Evolutionary conservation across 805 yeast genomes (phyloP).

Genomic region (Candida manassasensis): DNA sequence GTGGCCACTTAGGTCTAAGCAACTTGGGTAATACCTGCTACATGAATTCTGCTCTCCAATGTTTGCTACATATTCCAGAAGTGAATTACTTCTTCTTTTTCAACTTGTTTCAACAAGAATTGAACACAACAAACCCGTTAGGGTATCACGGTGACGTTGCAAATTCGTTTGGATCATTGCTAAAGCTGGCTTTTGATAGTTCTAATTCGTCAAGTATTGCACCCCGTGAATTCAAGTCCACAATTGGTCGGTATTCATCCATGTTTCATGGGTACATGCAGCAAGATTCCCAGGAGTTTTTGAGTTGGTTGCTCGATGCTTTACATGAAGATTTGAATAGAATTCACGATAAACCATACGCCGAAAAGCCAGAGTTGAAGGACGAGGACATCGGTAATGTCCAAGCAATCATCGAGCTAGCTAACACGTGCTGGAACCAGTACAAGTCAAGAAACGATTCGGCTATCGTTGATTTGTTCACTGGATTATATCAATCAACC

Average conservation of each 20-base stretch:
- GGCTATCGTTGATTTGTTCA: conserved; percentile 76
- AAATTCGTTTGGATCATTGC: conserved; percentile 59
- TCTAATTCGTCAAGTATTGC: conserved; percentile 24
- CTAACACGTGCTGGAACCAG: conserved; percentile 72
- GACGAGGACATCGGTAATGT: conserved; percentile 56
- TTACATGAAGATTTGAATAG: conserved; percentile 90
- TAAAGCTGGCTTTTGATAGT: conserved; percentile 52
- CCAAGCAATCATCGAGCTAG: conserved; percentile 54
- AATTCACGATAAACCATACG: conserved; percentile 74
- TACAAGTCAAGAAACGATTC: conserved; percentile 83
- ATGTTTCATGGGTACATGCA: conserved; percentile 79
- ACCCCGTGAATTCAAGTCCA: conserved; percentile 74
- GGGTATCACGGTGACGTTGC: conserved; percentile 87
- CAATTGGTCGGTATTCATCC: conserved; percentile 73
- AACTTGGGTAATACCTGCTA: conserved; percentile 90
- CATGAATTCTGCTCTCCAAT: conserved; percentile 93
- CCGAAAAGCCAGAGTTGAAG: conserved; percentile 79
- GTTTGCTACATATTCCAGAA: conserved; percentile 82
- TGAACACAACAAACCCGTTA: conserved; percentile 74
- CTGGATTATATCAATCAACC: conserved; percentile 88
- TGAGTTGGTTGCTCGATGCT: conserved; percentile 83
- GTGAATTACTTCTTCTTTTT: conserved; percentile 68
- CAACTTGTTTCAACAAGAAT: conserved; percentile 55
- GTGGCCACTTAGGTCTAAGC: conserved; percentile 53
- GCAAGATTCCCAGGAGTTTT: conserved; percentile 91